phyloP scores from a whole-genome alignment of 208 protist species.

The Acanthamoeba sp. region DNA sequence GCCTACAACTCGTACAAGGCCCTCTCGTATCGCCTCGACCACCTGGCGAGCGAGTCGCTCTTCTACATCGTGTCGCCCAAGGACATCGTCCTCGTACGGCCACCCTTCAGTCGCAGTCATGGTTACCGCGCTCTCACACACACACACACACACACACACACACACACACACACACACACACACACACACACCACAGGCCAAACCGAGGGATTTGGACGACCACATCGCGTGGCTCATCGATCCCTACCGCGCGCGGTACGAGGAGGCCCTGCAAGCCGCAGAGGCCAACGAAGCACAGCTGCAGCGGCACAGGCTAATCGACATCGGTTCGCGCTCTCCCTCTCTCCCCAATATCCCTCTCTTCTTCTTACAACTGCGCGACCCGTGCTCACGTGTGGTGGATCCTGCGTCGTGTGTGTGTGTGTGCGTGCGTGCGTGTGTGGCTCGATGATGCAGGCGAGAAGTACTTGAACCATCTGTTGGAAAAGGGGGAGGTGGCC shows the following conservation, averaged over 20 bases:
- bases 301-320: conserved; percentile 42
- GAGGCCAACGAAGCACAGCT: conserved; percentile 76
- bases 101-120: not conserved
- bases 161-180: not conserved
- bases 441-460: not conserved
- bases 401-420: not conserved
- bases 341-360: not conserved
- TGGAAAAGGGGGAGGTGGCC: conserved; percentile 76
- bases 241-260: conserved; percentile 74
- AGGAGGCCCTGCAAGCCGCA: conserved; percentile 81
- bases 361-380: not conserved
- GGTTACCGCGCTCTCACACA: not conserved
- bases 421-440: not conserved
- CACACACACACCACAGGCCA: conserved; percentile 71
- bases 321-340: conserved; percentile 77
- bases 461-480: conserved; percentile 81
- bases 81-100: conserved; percentile 88
- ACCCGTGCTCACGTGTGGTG: not conserved
- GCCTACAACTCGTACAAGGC: conserved; percentile 64
- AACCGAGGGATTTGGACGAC: conserved; percentile 89
- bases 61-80: conserved; percentile 91
- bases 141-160: not conserved
- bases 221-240: conserved; percentile 87
- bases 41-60: conserved; percentile 77
- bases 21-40: conserved; percentile 61